A percentile compares a stretch with the other conserved stretches of the same genome.
Evolutionary conservation across 257 asterid genomes (phyloP).

Genomic region (Asclepias syriaca): DNA sequence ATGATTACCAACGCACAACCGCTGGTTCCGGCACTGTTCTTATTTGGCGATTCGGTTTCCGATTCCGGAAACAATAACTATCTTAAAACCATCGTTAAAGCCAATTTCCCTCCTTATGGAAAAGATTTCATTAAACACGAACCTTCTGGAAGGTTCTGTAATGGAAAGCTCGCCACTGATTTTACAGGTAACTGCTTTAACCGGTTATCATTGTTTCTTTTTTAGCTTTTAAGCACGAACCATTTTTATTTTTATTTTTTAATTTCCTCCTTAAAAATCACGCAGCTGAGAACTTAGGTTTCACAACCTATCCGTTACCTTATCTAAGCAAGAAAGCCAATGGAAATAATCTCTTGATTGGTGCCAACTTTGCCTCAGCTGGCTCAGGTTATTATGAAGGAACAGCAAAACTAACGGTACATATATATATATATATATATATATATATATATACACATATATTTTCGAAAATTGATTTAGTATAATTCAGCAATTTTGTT

Average conservation of each 20-base stretch:
- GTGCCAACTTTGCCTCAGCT: constrained; percentile 86
- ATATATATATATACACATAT: no score
- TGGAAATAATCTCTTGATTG: constrained; percentile 50
- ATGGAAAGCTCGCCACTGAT: constrained; percentile 85
- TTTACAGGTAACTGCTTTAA: constrained; percentile 63
- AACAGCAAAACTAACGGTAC: constrained; percentile 63
- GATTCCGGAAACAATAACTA: constrained; percentile 80
- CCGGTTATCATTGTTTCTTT: no score
- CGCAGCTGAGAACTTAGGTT: constrained; percentile 85
- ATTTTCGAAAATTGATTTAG: no score
- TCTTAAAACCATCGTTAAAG: constrained; percentile 63
- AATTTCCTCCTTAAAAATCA: not conserved
- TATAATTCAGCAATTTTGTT: no score
- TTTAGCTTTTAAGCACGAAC: no score
- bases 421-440: constrained; percentile 10
- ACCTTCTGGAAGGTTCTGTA: constrained; percentile 80
- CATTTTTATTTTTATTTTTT: no score
- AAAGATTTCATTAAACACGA: constrained; percentile 55
- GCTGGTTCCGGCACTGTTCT: constrained; percentile 59
- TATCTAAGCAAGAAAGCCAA: constrained; percentile 60
- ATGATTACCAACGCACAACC: constrained; percentile 39
- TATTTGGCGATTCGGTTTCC: constrained; percentile 71
- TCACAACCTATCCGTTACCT: constrained; percentile 63
- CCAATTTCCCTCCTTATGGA: constrained; percentile 82
- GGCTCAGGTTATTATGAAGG: constrained; percentile 69